Evolutionary conservation across 805 yeast species (phyloP).

Genomic region (Lachancea fermentati): DNA sequence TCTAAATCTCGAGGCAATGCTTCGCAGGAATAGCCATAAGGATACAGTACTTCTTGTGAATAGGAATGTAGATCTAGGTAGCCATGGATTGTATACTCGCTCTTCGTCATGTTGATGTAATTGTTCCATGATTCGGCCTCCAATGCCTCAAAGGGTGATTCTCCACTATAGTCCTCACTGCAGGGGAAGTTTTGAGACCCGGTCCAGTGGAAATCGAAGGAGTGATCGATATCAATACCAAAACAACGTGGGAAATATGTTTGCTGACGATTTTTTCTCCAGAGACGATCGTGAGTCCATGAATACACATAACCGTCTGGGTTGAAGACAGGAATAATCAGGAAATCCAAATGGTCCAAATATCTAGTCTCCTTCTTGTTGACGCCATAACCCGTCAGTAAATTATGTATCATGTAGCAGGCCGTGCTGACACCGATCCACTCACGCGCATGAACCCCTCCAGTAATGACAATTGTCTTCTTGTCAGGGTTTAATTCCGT

Average conservation of each 20-base stretch:
- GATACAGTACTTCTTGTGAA: conserved; percentile 76
- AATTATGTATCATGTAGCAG: conserved; percentile 46
- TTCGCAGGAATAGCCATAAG: conserved; percentile 75
- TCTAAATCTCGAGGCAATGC: conserved; percentile 74
- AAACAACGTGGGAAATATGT: conserved; percentile 60
- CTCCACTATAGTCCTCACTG: conserved; percentile 80
- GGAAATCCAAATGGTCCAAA: conserved; percentile 58
- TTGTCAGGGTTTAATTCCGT: conserved; percentile 37
- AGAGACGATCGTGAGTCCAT: conserved; percentile 74
- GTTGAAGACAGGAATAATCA: conserved; percentile 77
- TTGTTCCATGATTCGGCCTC: conserved; percentile 49
- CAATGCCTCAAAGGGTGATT: conserved; percentile 57
- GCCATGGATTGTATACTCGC: conserved; percentile 60
- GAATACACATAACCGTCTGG: conserved; percentile 89
- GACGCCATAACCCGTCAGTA: conserved; percentile 43
- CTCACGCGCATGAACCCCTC: conserved; percentile 87
- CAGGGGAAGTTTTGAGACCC: conserved; percentile 61
- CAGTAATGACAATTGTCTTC: conserved; percentile 68
- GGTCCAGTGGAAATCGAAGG: conserved; percentile 71
- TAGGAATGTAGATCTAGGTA: conserved; percentile 81
- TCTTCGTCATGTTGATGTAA: conserved; percentile 38
- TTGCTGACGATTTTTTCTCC: conserved; percentile 86
- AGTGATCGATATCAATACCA: conserved; percentile 85
- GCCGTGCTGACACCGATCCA: conserved; percentile 77
- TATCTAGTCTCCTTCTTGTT: conserved; percentile 39